A percentile compares a stretch with the other conserved stretches of the same genome.
phyloP scores from a whole-genome alignment of 441 rosid genomes.

The Geranium incanum region DNA sequence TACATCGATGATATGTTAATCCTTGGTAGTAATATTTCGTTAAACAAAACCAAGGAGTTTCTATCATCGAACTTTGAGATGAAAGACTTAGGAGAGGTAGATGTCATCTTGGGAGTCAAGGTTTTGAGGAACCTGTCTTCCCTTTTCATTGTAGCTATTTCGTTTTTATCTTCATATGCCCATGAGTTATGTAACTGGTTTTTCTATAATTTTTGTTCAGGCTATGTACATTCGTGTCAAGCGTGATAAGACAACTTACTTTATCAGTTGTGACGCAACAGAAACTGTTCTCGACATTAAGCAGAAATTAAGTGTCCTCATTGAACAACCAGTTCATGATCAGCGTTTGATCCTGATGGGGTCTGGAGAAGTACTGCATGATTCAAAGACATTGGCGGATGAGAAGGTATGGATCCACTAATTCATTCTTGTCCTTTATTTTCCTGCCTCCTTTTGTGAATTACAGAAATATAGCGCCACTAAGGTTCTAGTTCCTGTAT shows the following conservation, averaged over 20 bases:
- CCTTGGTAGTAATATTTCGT: too few relatives aligned
- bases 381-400: constrained; percentile 78
- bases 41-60: too few relatives aligned
- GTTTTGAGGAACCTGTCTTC: neutral
- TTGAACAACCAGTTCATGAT: constrained; percentile 57
- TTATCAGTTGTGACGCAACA: constrained; percentile 79
- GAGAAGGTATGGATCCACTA: constrained; percentile 44
- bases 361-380: constrained; percentile 62
- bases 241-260: constrained; percentile 71
- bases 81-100: too few relatives aligned
- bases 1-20: too few relatives aligned
- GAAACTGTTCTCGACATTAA: constrained; percentile 63
- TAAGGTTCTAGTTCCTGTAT: neutral
- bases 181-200: constrained; percentile 13
- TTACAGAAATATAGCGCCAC: neutral
- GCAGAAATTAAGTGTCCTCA: constrained; percentile 59
- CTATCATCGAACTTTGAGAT: too few relatives aligned
- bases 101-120: neutral
- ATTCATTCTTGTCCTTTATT: neutral
- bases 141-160: neutral
- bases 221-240: constrained; percentile 88
- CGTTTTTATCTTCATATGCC: neutral
- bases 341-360: constrained; percentile 62
- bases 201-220: constrained; percentile 24
- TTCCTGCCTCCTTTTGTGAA: neutral